phyloP scores from a whole-genome alignment of 352 stramenopile genomes.

The Globisporangium alternatum region DNA sequence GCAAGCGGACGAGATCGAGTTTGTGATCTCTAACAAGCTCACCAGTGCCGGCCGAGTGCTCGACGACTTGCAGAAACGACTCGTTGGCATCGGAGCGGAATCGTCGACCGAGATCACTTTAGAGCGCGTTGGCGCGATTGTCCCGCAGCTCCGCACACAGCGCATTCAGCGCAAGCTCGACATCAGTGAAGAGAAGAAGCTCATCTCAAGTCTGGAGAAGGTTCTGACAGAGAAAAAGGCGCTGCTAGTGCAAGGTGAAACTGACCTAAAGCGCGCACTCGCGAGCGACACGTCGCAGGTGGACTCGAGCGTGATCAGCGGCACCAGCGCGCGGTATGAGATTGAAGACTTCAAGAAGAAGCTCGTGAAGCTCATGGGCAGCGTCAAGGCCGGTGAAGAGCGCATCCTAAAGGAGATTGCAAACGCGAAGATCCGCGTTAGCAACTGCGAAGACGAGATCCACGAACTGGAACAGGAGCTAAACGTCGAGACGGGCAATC shows the following conservation, averaged over 20 bases:
- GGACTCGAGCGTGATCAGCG: conserved; percentile 63
- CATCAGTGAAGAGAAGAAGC: conserved; percentile 57
- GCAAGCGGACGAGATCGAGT: conserved; percentile 68
- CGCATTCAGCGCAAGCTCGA: conserved; percentile 56
- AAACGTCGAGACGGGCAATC: conserved; percentile 53
- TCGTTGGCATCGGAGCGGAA: conserved; percentile 61
- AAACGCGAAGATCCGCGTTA: conserved; percentile 63
- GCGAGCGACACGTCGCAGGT: conserved; percentile 62
- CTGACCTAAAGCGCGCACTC: conserved; percentile 62
- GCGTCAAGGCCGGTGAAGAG: conserved; percentile 53
- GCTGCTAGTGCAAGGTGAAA: conserved; percentile 53
- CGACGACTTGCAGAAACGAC: conserved; percentile 42
- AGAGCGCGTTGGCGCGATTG: conserved; percentile 65
- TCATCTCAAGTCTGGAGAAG: conserved; percentile 44
- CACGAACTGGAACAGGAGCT: conserved; percentile 65
- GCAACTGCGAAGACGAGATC: conserved; percentile 68
- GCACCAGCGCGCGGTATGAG: conserved; percentile 57
- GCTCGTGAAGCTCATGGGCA: conserved; percentile 62
- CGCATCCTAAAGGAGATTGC: conserved; percentile 54
- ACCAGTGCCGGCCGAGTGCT: conserved; percentile 31
- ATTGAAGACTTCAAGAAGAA: conserved; percentile 80
- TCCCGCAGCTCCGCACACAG: conserved; percentile 51
- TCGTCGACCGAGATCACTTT: conserved; percentile 57
- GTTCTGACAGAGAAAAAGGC: conserved; percentile 55
- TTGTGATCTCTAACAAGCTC: conserved; percentile 54